phyloP scores from a whole-genome alignment of 2,329 filamentous ascomycete genomes.

The Thelonectria discophora region DNA sequence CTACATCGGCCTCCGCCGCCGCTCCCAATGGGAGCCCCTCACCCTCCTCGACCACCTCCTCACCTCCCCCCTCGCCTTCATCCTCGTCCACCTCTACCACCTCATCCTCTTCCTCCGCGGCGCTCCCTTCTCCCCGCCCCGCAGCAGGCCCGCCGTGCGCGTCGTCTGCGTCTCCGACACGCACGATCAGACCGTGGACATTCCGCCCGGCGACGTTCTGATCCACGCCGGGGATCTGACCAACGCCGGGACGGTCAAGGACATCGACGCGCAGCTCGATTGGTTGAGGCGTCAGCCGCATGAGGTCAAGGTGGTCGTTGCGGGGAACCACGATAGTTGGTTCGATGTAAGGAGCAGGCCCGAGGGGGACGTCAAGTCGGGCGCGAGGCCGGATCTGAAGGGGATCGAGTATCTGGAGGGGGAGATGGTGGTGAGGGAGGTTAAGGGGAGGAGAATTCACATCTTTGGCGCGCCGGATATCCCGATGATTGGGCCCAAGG shows the following conservation, averaged over 20 bases:
- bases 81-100: slow-evolving; percentile 70
- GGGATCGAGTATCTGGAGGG: slow-evolving; percentile 80
- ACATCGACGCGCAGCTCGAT: slow-evolving; percentile 84
- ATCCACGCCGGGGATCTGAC: slow-evolving; percentile 91
- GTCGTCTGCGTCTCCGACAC: slow-evolving; percentile 93
- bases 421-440: slow-evolving; percentile 68
- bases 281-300: slow-evolving; percentile 83
- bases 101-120: slow-evolving; percentile 74
- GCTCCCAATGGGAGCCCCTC: slow-evolving; percentile 57
- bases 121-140: slow-evolving; percentile 66
- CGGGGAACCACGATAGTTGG: slow-evolving; percentile 90
- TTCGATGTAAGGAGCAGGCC: slow-evolving; percentile 74
- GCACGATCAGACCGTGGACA: slow-evolving; percentile 68
- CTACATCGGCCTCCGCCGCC: slow-evolving; percentile 58
- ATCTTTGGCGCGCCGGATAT: slow-evolving; percentile 86
- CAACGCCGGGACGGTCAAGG: slow-evolving; percentile 73
- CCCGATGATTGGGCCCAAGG: slow-evolving; percentile 74
- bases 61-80: slow-evolving; percentile 71
- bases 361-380: slow-evolving; percentile 62
- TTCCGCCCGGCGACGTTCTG: slow-evolving; percentile 83
- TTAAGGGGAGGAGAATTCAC: slow-evolving; percentile 62
- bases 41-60: slow-evolving; percentile 71
- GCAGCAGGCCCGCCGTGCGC: slow-evolving; percentile 66
- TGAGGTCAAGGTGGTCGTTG: slow-evolving; percentile 80
- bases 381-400: slow-evolving; percentile 69